phyloP scores from a whole-genome alignment of 1,284 basidiomycete genomes.

The Cryptococcus sp. region DNA sequence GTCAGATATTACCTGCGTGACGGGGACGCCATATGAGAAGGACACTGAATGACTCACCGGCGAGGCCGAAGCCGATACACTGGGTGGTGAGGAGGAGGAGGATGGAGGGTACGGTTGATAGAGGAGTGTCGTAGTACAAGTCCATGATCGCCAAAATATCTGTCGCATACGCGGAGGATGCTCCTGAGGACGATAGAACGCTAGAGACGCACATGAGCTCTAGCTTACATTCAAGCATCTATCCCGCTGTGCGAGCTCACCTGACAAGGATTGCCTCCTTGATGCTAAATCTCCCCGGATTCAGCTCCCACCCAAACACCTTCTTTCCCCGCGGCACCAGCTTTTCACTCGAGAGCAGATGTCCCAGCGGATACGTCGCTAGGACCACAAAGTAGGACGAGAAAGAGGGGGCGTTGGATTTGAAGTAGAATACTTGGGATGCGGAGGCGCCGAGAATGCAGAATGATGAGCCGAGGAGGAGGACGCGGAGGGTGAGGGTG shows the following conservation, averaged over 20 bases:
- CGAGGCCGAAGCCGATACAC: slow-evolving; percentile 56
- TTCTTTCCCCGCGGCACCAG: slow-evolving; percentile 26
- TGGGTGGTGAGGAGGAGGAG: slow-evolving; percentile 58
- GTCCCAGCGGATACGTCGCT: slow-evolving; percentile 52
- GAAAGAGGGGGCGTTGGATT: slow-evolving; percentile 54
- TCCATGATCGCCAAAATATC: slow-evolving; percentile 53
- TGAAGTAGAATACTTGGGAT: slow-evolving; percentile 53
- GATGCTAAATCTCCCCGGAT: slow-evolving; percentile 54
- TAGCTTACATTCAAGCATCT: neutral
- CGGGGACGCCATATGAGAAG: neutral
- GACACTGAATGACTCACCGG: slow-evolving; percentile 34
- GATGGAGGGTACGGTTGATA: slow-evolving; percentile 49
- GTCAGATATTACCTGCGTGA: neutral
- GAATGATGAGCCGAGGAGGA: slow-evolving; percentile 55
- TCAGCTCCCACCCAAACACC: slow-evolving; percentile 48
- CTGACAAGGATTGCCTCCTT: slow-evolving; percentile 50
- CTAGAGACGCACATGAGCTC: slow-evolving; percentile 23
- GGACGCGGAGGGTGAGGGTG: slow-evolving; percentile 54
- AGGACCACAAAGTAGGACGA: slow-evolving; percentile 58
- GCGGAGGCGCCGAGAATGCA: slow-evolving; percentile 55
- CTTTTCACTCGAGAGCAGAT: slow-evolving; percentile 42
- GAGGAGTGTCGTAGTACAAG: slow-evolving; percentile 50
- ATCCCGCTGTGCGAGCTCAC: slow-evolving; percentile 21
- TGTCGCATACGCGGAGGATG: slow-evolving; percentile 49
- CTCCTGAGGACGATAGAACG: slow-evolving; percentile 53